phyloP scores from a whole-genome alignment of 495 filamentous ascomycete genomes.

The Lentithecium fluviatile region DNA sequence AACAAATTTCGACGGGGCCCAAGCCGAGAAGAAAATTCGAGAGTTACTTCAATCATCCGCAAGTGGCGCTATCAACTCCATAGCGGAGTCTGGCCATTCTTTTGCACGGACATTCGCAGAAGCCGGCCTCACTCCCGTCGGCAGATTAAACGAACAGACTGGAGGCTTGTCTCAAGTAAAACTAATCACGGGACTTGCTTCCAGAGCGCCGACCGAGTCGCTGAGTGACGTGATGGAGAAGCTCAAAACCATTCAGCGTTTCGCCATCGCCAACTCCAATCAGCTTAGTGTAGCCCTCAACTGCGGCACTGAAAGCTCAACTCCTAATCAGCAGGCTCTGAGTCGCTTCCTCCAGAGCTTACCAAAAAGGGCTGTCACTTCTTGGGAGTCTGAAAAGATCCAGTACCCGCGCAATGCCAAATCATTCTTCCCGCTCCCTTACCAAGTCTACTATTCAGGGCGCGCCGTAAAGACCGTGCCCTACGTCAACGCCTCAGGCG shows the following conservation, averaged over 20 bases:
- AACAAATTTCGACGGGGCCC: conserved; percentile 81
- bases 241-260: conserved; percentile 78
- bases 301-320: conserved; percentile 69
- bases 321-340: conserved; percentile 70
- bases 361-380: conserved; percentile 41
- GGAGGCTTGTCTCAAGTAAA: conserved; percentile 84
- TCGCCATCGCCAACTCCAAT: conserved; percentile 62
- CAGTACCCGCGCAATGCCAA: conserved; percentile 52
- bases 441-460: conserved; percentile 92
- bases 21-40: conserved; percentile 75
- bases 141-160: conserved; percentile 73
- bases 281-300: conserved; percentile 78
- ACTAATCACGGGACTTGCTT: conserved; percentile 70
- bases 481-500: conserved; percentile 71
- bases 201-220: conserved; percentile 55
- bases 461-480: conserved; percentile 79
- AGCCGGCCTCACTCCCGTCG: conserved; percentile 69
- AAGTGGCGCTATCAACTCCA: conserved; percentile 85
- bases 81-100: conserved; percentile 82
- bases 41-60: conserved; percentile 81
- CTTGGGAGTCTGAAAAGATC: conserved; percentile 46
- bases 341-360: conserved; percentile 66
- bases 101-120: conserved; percentile 82
- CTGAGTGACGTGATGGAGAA: conserved; percentile 77
- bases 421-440: conserved; percentile 89